Conservation (phyloP, 2,329 filamentous ascomycete species). For the Lizonia empirigonia region DNA sequence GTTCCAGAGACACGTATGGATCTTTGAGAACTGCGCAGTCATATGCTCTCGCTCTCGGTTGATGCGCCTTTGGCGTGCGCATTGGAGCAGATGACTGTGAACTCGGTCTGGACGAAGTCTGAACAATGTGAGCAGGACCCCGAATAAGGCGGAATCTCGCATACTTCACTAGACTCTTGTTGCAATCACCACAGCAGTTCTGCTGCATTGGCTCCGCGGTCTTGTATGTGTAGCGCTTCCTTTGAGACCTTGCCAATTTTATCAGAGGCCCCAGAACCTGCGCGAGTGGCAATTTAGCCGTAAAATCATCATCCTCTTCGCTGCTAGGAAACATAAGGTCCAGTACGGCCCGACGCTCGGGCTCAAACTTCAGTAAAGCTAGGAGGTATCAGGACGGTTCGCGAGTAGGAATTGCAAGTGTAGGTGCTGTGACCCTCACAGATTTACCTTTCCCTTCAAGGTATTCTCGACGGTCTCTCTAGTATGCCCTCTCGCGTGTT, state of each 20-base stretch:
- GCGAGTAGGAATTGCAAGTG: background rate
- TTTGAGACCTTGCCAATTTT: too few species aligned
- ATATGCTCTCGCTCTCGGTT: background rate
- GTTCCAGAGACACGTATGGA: background rate
- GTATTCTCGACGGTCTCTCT: too few species aligned
- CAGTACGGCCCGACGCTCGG: background rate
- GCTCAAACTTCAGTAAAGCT: constrained; percentile 5
- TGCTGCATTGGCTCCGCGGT: background rate
- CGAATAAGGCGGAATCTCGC: background rate
- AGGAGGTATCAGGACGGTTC: constrained; percentile 3
- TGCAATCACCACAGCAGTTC: background rate
- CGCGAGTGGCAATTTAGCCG: too few species aligned
- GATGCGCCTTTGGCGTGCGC: background rate
- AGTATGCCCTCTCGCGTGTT: too few species aligned
- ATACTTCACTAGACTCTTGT: background rate
- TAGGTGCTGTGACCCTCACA: too few species aligned
- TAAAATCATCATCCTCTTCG: too few species aligned
- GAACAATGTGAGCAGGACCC: background rate
- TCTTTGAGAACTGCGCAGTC: background rate
- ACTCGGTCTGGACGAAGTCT: background rate
- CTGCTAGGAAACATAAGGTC: background rate
- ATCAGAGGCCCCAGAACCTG: too few species aligned
- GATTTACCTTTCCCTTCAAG: too few species aligned
- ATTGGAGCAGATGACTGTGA: background rate
- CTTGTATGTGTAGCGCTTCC: too few species aligned